Base-by-base conservation (phyloP, 768 basidiomycete genomes). In the Gautieria morchelliformis region DNA sequence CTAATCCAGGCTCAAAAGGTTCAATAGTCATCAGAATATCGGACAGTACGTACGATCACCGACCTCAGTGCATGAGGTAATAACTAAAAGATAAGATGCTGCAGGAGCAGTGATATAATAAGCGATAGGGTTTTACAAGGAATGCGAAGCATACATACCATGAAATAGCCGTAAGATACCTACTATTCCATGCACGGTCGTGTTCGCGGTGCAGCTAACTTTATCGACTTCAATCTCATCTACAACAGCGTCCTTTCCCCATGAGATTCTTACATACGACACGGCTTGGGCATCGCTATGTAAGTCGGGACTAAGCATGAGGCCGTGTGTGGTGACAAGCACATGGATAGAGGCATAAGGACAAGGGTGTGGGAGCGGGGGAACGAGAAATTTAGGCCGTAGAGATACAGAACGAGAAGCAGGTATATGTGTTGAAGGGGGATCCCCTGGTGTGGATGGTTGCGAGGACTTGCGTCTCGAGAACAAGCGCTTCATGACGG, bases 1-100 rank as follows among this genome's bases (percentile, higher is more conserved):
- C 89, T 91, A 62, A 3, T 30, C 22, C n/a, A 15, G 35, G 37
- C 40, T 61, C 20, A 42, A 39, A 27, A 11, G 19, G 55, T 56
- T 22, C 59, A 47, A 57, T 27, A 15, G 10, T 9, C 49, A 22
- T 19, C 30, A 44, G 27, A 14, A 48, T 53, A 19, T 49, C 20
- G 20, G 41, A n/a, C 8, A 35, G 39, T 15, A 75, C 87, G 70
- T 66, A 88, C 90, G 67, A 61, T 77, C 74, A 59, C 90, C 90
- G 12, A 87, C 73, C 59, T 83, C 77, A 46, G 72, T 71, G 58
- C 79, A 78, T 1, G 80, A 75, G 19, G 81, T 83, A 48, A 93
- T 79, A 4, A 89, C 85, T 45, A 93, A 71, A 17, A 93, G 70
- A 72, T 90, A 84, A 9, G 89, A 86, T 37, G 79, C 90, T 91